Evolutionary conservation across 2,329 filamentous ascomycete species (phyloP).

Genomic region (Aspergillus proliferans): DNA sequence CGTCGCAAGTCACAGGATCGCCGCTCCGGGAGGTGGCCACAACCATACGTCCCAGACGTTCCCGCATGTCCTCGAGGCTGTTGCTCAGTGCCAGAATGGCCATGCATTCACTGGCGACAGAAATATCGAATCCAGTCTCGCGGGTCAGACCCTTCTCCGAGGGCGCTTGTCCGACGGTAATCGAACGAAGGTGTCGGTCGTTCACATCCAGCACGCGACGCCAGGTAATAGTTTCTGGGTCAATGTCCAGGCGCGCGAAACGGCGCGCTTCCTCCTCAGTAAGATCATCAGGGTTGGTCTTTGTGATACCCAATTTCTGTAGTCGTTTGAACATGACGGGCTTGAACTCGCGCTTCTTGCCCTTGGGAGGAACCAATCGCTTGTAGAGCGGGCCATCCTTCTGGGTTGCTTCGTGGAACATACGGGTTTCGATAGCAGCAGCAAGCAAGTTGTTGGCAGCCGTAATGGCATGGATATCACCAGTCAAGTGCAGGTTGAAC

Average conservation of each 20-base stretch:
- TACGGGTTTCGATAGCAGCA: slow-evolving; percentile 92
- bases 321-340: slow-evolving; percentile 88
- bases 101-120: slow-evolving; percentile 97
- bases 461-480: slow-evolving; percentile 95
- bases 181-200: slow-evolving; percentile 82
- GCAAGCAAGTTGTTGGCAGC: slow-evolving; percentile 96
- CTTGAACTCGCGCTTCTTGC: slow-evolving; percentile 78
- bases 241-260: slow-evolving; percentile 93
- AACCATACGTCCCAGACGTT: slow-evolving; percentile 91
- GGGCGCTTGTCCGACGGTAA: slow-evolving; percentile 79
- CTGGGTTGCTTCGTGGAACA: slow-evolving; percentile 96
- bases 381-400: slow-evolving; percentile 83
- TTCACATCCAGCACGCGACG: slow-evolving; percentile 94
- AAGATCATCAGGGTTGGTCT: slow-evolving; percentile 86
- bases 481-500: slow-evolving; percentile 96
- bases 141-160: slow-evolving; percentile 87
- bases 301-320: slow-evolving; percentile 92
- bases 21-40: slow-evolving; percentile 79
- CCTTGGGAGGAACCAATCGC: slow-evolving; percentile 81
- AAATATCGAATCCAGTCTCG: slow-evolving; percentile 94
- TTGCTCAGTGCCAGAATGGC: slow-evolving; percentile 93
- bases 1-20: slow-evolving; percentile 91
- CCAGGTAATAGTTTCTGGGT: slow-evolving; percentile 97
- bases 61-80: slow-evolving; percentile 78
- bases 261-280: slow-evolving; percentile 80